phyloP scores from a whole-genome alignment of 129 eudicot species.

The Apium graveolens region DNA sequence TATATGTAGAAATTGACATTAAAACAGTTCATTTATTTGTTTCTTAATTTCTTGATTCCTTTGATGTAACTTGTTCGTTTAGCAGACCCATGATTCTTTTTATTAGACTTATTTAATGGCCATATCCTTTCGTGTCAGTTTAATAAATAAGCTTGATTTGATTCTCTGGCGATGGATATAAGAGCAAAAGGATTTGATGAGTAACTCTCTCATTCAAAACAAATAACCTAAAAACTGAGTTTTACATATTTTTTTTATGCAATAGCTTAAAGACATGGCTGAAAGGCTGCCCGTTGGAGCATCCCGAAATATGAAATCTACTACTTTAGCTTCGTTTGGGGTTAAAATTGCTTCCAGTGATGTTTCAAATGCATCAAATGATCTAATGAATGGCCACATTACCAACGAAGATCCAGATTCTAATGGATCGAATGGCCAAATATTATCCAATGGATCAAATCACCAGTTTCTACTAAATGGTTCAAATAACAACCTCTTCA shows the following conservation, averaged over 20 bases:
- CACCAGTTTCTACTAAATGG: slow-evolving; percentile 7
- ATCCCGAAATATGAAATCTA: slow-evolving; percentile 58
- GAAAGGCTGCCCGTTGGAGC: slow-evolving; percentile 94
- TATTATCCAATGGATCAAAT: slow-evolving; percentile 49
- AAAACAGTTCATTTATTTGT: neutral
- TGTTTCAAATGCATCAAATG: slow-evolving; percentile 33
- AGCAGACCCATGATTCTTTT: neutral
- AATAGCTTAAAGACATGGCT: slow-evolving; percentile 92
- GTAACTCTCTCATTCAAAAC: neutral
- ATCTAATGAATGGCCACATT: slow-evolving; percentile 37
- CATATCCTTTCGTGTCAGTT: neutral
- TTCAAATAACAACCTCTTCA: neutral
- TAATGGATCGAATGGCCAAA: slow-evolving; percentile 41
- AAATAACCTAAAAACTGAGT: neutral
- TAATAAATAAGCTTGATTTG: neutral
- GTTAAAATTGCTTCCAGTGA: slow-evolving; percentile 39
- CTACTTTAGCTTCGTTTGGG: slow-evolving; percentile 43
- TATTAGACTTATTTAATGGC: neutral
- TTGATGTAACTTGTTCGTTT: no score
- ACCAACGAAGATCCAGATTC: slow-evolving; percentile 42
- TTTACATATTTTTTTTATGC: slow-evolving; percentile 16
- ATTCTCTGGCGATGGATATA: neutral
- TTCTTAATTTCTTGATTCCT: neutral
- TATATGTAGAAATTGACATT: neutral
- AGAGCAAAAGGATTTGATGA: neutral